A percentile compares a stretch with the other conserved stretches of the same genome.
Conservation (phyloP, 2,329 filamentous ascomycete genomes). For the Emmonsiellopsis sp. region DNA sequence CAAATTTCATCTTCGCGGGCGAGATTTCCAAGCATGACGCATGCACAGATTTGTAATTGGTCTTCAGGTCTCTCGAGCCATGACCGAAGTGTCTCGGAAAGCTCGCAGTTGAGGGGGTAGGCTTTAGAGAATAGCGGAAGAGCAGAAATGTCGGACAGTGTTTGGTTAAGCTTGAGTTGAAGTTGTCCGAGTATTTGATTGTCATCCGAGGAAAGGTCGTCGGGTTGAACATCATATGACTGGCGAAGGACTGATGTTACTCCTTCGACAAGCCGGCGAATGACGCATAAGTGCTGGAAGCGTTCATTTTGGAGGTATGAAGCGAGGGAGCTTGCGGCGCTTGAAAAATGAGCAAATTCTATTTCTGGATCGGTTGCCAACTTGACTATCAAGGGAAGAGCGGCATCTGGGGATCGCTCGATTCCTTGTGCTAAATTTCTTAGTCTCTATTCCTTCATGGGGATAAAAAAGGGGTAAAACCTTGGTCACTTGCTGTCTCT, state of each 20-base stretch:
- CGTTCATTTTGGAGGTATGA: constrained; percentile 27
- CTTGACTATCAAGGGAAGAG: constrained; percentile 25
- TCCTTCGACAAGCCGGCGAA: constrained; percentile 21
- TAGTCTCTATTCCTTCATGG: neutral
- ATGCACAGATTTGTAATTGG: constrained; percentile 38
- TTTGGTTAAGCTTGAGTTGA: constrained; percentile 30
- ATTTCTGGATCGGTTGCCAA: constrained; percentile 20
- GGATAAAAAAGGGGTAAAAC: constrained; percentile 14
- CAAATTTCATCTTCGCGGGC: constrained; percentile 36
- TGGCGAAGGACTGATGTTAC: constrained; percentile 23
- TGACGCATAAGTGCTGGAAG: constrained; percentile 30
- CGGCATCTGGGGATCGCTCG: constrained; percentile 25
- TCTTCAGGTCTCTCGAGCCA: constrained; percentile 32
- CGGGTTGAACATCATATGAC: constrained; percentile 20
- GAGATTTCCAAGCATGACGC: constrained; percentile 39
- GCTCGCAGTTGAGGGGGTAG: constrained; percentile 29
- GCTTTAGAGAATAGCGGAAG: constrained; percentile 25
- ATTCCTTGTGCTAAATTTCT: constrained; percentile 22
- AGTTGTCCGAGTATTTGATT: constrained; percentile 24
- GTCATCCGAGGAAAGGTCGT: constrained; percentile 23
- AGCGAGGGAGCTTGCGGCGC: constrained; percentile 23
- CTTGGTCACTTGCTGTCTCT: constrained; percentile 30
- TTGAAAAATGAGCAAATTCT: constrained; percentile 22
- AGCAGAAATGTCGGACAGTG: constrained; percentile 32
- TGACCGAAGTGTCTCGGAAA: constrained; percentile 27